Percentiles rank a stretch among this genome's conserved stretches.
phyloP scores from a whole-genome alignment of 495 filamentous ascomycete species.

The Patellaria atrata region DNA sequence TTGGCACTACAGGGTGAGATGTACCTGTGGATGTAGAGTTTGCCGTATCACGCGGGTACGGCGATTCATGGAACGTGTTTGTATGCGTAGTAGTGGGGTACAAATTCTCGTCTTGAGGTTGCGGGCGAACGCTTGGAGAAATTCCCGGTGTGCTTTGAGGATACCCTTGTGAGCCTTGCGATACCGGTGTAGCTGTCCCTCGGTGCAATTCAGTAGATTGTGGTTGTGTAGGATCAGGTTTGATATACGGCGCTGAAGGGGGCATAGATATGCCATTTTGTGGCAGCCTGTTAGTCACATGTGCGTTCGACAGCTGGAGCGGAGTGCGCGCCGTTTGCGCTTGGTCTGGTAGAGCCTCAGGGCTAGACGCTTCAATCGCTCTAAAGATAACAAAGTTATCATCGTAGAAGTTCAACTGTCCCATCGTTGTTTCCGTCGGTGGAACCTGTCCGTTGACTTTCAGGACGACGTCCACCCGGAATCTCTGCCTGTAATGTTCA shows the following conservation, averaged over 20 bases:
- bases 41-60: too few relatives aligned
- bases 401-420: slow-evolving; percentile 14
- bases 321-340: slow-evolving; percentile 8
- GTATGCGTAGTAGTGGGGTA: too few relatives aligned
- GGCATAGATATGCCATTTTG: not conserved
- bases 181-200: too few relatives aligned
- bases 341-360: slow-evolving; percentile 1
- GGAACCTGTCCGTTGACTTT: slow-evolving; percentile 3
- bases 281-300: not conserved
- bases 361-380: slow-evolving; percentile 13
- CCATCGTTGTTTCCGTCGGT: slow-evolving; percentile 8
- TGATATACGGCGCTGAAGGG: not conserved
- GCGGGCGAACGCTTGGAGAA: too few relatives aligned
- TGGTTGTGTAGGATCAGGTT: not conserved
- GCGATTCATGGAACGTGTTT: too few relatives aligned
- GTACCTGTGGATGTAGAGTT: too few relatives aligned
- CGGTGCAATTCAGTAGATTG: not conserved
- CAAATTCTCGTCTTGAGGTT: too few relatives aligned
- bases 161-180: too few relatives aligned
- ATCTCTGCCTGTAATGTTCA: slow-evolving; percentile 17
- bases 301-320: not conserved
- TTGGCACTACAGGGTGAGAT: too few relatives aligned
- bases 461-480: slow-evolving; percentile 6
- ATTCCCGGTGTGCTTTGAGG: too few relatives aligned
- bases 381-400: slow-evolving; percentile 25